Conservation (phyloP, 129 eudicot genomes). For the Chrysanthemum seticuspe region DNA sequence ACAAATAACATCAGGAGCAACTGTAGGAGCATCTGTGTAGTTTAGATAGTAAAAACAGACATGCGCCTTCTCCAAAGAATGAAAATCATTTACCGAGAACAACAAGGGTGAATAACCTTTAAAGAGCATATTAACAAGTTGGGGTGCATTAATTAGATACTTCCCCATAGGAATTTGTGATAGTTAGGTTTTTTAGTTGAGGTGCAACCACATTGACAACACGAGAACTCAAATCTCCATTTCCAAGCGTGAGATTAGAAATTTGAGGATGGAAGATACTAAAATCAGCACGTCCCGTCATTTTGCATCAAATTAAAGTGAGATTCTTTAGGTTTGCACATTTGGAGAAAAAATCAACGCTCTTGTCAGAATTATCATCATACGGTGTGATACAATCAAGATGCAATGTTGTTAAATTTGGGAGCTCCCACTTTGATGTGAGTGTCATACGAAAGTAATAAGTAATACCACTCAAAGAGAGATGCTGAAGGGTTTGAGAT, state of each 20-base stretch:
- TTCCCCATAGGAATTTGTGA: background rate
- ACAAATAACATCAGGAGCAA: background rate
- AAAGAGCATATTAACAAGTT: background rate
- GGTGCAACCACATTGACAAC: background rate
- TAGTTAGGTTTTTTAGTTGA: background rate
- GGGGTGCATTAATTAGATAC: background rate
- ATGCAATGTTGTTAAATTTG: constrained; percentile 8
- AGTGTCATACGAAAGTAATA: background rate
- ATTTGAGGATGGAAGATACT: constrained; percentile 1
- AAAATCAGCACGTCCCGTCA: background rate
- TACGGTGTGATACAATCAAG: background rate
- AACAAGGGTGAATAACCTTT: background rate
- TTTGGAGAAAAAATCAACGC: constrained; percentile 13
- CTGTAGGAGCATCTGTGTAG: background rate
- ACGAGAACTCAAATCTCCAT: background rate
- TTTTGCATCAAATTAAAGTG: background rate
- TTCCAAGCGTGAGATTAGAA: background rate
- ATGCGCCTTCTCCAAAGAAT: background rate
- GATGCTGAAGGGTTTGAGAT: constrained; percentile 8
- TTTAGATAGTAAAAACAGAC: background rate
- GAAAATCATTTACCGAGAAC: background rate
- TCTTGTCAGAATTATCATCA: background rate
- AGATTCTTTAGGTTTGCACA: constrained; percentile 10
- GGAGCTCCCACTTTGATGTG: background rate
- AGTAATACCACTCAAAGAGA: background rate